phyloP scores from a whole-genome alignment of 2,329 filamentous ascomycete genomes.

The Tolypocladium ovalisporum region DNA sequence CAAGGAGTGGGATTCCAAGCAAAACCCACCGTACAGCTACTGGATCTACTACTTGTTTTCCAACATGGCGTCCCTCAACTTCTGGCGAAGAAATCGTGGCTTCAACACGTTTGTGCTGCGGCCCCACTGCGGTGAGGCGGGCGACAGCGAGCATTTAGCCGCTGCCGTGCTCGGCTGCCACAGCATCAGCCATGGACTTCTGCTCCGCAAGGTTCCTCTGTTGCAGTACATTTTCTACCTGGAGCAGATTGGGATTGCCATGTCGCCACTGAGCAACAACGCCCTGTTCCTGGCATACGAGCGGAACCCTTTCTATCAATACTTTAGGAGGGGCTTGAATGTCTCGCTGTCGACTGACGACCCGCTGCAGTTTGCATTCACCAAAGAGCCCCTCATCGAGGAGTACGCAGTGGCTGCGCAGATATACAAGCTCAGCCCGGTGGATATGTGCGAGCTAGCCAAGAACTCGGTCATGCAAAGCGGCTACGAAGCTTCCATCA shows the following conservation, averaged over 20 bases:
- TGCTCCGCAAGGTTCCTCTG: conserved; percentile 86
- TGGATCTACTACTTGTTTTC: conserved; percentile 98
- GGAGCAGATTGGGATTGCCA: conserved; percentile 95
- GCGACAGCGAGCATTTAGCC: conserved; percentile 91
- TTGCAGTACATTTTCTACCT: conserved; percentile 97
- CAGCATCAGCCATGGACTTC: conserved; percentile 89
- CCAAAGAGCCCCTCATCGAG: conserved; percentile 94
- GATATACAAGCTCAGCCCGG: conserved; percentile 93
- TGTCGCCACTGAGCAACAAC: conserved; percentile 99
- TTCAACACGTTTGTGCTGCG: conserved; percentile 93
- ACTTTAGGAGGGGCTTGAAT: conserved; percentile 90
- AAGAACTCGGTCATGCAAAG: conserved; percentile 94
- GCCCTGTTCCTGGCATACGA: conserved; percentile 94
- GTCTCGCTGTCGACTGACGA: conserved; percentile 95
- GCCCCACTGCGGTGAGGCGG: conserved; percentile 93
- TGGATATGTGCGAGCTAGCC: conserved; percentile 97
- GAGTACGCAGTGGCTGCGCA: conserved; percentile 97
- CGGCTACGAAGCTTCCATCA: conserved; percentile 81
- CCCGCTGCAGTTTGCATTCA: conserved; percentile 94
- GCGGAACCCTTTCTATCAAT: conserved; percentile 89
- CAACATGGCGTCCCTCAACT: conserved; percentile 86
- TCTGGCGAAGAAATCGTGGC: conserved; percentile 78
- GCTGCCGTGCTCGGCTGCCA: conserved; percentile 87
- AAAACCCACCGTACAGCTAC: conserved; percentile 97
- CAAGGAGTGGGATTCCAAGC: conserved; percentile 76